Evolutionary conservation across 2,329 filamentous ascomycete species (phyloP).

Genomic region (Aureobasidium sp.): DNA sequence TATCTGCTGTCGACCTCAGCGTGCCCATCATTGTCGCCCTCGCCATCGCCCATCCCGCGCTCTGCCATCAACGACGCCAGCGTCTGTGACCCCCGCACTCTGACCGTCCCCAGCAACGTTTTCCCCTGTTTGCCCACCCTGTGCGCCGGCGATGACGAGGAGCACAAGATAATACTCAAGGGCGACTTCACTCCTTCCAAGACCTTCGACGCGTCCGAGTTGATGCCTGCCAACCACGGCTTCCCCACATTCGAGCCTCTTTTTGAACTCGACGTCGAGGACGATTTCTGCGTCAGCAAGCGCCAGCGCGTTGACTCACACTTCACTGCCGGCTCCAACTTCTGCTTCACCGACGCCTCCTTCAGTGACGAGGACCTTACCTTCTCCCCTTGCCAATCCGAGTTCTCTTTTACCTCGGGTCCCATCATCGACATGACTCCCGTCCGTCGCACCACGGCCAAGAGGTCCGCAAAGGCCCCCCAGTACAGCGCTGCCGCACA

Average conservation of each 20-base stretch:
- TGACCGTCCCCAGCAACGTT: slow-evolving; percentile 57
- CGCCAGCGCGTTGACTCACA: slow-evolving; percentile 57
- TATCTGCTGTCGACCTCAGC: slow-evolving; percentile 65
- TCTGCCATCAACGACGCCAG: slow-evolving; percentile 53
- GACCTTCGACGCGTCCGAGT: slow-evolving; percentile 29
- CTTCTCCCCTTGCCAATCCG: slow-evolving; percentile 15
- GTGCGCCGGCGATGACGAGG: slow-evolving; percentile 44
- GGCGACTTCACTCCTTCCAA: slow-evolving; percentile 27
- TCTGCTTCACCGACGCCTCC: slow-evolving; percentile 61
- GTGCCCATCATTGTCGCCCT: slow-evolving; percentile 80
- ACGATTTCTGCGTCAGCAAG: slow-evolving; percentile 64
- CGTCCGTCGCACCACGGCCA: slow-evolving; percentile 13
- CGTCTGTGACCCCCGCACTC: slow-evolving; percentile 79
- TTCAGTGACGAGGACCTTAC: slow-evolving; percentile 60
- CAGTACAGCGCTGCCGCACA: slow-evolving; percentile 38
- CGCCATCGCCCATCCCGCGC: slow-evolving; percentile 68
- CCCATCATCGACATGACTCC: slow-evolving; percentile 12
- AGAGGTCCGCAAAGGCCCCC: slow-evolving; percentile 24
- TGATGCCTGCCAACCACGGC: slow-evolving; percentile 39
- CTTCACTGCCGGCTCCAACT: slow-evolving; percentile 60
- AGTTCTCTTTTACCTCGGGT: slow-evolving; percentile 16
- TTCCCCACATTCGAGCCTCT: slow-evolving; percentile 74
- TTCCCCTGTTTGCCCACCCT: slow-evolving; percentile 57
- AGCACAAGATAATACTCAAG: slow-evolving; percentile 38
- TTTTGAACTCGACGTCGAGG: slow-evolving; percentile 85